Base-by-base conservation (phyloP, 805 yeast species). In the Lachancea mirantina region DNA sequence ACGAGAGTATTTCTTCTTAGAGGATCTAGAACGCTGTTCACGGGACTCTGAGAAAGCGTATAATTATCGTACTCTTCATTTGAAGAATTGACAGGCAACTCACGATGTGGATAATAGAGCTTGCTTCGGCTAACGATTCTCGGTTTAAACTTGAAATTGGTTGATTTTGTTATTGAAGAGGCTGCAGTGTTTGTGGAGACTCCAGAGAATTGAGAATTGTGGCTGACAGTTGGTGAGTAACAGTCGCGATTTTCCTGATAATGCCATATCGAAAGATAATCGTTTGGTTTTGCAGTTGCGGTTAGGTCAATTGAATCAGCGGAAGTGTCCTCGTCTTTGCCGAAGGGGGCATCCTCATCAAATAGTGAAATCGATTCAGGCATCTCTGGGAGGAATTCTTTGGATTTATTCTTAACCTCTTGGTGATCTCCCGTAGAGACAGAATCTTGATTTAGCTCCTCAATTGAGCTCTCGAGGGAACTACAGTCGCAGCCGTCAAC, bases 261-360 rank as follows among this genome's bases (percentile, higher is more conserved):
- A 34, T 52, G 60, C 61, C 61, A 56, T 4, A 56, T 52, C 3
- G 52, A 43, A 10, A 56, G 32, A 31, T 52, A 56, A 29, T 45
- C 46, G 4, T 40, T 40, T 2, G 52, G 47, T 21, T 45, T 40
- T 10, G 26, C 35, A 1, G 42, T 20, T 20, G n/a, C 25, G n/a
- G 45, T 38, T 3, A 45, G 23, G 22, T 48, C 49, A 9, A 45
- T 35, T 2, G 49, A 46, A 8, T 47, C 57, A 11, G 41, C 31
- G 2, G 58, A 52, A 5, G 45, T 40, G 19, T 52, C 57, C 19
- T 29, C 34, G 7, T 44, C 46, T 17, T 46, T 49, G 2, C 32
- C 41, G 27, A 51, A 52, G 9, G 53, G 42, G 22, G 28, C 29
- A 19, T 52, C 55, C 7, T 51, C 58, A 11, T 44, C 39, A 30